phyloP scores from a whole-genome alignment of 2,329 filamentous ascomycete species.

The Aspergillus ruber region DNA sequence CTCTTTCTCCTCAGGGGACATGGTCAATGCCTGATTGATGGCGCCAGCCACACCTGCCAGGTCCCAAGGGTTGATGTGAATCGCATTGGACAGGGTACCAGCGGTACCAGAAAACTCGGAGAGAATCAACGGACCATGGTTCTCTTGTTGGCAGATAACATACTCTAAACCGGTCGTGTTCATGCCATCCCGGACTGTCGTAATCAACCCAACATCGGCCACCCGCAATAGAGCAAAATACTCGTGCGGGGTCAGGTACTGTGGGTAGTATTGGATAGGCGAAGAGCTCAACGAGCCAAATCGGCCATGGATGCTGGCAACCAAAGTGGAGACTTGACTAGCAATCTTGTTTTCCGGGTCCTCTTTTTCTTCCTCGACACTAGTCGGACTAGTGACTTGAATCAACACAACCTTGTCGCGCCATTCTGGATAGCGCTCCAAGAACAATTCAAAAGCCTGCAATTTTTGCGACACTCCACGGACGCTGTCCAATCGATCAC shows the following conservation, averaged over 20 bases:
- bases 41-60: conserved; percentile 74
- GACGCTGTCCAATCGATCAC: conserved; percentile 88
- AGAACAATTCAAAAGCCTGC: conserved; percentile 86
- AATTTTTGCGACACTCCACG: conserved; percentile 93
- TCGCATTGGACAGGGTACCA: conserved; percentile 73
- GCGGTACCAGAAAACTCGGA: conserved; percentile 96
- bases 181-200: conserved; percentile 94
- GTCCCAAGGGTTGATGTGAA: conserved; percentile 97
- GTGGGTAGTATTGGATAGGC: conserved; percentile 89
- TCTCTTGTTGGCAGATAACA: conserved; percentile 82
- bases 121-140: conserved; percentile 79
- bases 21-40: conserved; percentile 73
- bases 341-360: conserved; percentile 73
- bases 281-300: conserved; percentile 85
- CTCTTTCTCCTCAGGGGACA: conserved; percentile 60
- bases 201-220: conserved; percentile 88
- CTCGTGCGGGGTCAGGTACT: conserved; percentile 82
- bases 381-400: conserved; percentile 86
- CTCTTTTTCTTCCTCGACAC: conserved; percentile 69
- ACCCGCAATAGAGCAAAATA: conserved; percentile 91
- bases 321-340: conserved; percentile 82
- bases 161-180: conserved; percentile 96
- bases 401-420: conserved; percentile 86
- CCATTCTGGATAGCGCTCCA: conserved; percentile 88
- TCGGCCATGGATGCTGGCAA: conserved; percentile 83